A percentile compares a stretch with the other conserved stretches of the same genome.
Conservation (phyloP, 139 green algal species). For the Chlamydomonas asymmetrica region DNA sequence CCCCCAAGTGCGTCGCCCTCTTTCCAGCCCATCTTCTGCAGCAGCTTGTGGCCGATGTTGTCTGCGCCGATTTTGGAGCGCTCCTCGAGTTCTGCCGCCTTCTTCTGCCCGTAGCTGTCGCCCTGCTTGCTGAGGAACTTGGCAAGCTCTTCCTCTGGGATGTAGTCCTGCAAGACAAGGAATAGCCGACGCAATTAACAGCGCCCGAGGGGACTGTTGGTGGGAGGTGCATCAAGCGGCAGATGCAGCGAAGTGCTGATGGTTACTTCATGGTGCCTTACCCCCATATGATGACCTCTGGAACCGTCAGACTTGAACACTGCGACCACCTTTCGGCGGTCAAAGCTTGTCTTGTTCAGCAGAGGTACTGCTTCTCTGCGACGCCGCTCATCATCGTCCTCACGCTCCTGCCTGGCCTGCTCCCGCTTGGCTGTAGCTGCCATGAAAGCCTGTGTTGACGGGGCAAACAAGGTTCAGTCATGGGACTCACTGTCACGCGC, state of each 20-base stretch:
- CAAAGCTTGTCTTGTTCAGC: constrained; percentile 69
- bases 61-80: constrained; percentile 49
- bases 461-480: too few species aligned
- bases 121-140: constrained; percentile 63
- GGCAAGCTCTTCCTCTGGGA: constrained; percentile 73
- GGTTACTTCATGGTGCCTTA: too few species aligned
- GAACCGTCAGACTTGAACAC: constrained; percentile 66
- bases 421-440: constrained; percentile 1
- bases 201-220: too few species aligned
- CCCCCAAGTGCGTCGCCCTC: constrained; percentile 67
- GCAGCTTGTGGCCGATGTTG: constrained; percentile 82
- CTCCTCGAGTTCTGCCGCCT: constrained; percentile 20
- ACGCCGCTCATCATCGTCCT: constrained; percentile 40
- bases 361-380: constrained; percentile 22
- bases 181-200: too few species aligned
- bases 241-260: too few species aligned
- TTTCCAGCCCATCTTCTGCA: constrained; percentile 81
- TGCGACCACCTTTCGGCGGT: constrained; percentile 58
- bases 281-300: constrained; percentile 73
- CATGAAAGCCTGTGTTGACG: too few species aligned
- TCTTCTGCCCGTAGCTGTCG: constrained; percentile 26
- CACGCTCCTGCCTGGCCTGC: constrained; percentile 19
- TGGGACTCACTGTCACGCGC: too few species aligned
- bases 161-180: constrained; percentile 61
- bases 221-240: too few species aligned